Base-by-base conservation (phyloP, 352 stramenopile species). In the Phytopythium aichiense region DNA sequence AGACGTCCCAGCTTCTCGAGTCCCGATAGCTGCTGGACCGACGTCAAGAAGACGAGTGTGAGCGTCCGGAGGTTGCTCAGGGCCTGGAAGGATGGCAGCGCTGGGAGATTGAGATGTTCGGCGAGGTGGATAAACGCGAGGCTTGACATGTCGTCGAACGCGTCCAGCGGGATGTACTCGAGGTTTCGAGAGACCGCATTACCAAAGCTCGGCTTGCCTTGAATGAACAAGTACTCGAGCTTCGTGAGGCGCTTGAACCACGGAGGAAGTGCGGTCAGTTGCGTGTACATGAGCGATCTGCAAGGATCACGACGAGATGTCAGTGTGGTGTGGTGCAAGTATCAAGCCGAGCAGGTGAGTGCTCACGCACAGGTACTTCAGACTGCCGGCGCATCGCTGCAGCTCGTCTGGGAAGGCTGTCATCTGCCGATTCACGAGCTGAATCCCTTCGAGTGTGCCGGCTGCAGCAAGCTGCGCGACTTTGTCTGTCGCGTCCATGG, bases 181-280 rank as follows among this genome's bases (percentile, higher is more conserved):
- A 83, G 56, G 15, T 61, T 77, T 7, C 56, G 15, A 2, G 23
- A 20, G 7, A 33, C 37, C 9, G 8, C 28, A 16, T 8, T 25
- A 7, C 0, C 18, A 56, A 42, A 56, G 31, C 15, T 16, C 0
- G 50, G 55, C 23, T 75, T 77, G 35, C 71, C 73, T 56, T 81
- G 45, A 40, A 81, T 65, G 23, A 76, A 74, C 50, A 81, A 42
- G 18, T 71, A 78, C 45, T 81, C 67, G 37, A 81, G 63, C 9
- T 69, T 53, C 2, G 58, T 63, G 38, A 78, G 70, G 13, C 73
- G 54, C 0, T 63, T 51, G 46, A 66, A 57, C 73, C 73, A 78
- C 5, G 22, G 11, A 8, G 73, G 73, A 20, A 81, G 20, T n/a
- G 55, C 64, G 1, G 9, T 56, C 4, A 62, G 71, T 38, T 74